Base-by-base conservation (phyloP, 768 basidiomycete genomes). In the Plicaturopsis crispa region DNA sequence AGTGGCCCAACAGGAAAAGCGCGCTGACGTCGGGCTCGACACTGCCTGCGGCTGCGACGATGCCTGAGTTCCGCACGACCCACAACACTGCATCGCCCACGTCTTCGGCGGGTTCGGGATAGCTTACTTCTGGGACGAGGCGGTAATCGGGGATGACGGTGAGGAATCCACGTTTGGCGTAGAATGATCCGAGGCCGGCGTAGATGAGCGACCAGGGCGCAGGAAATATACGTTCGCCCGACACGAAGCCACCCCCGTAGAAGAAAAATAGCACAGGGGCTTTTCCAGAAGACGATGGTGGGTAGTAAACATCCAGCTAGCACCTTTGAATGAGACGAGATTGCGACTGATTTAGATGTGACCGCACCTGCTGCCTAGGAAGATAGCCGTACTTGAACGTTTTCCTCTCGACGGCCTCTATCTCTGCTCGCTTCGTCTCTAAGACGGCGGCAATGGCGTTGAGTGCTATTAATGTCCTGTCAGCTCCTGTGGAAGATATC, bases 61-160 rank as follows among this genome's bases (percentile, higher is more conserved):
- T n/a, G n/a, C n/a, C n/a, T n/a, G n/a, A n/a, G 39, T 78, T 53
- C 24, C 61, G 28, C 39, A 71, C 45, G 20, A 67, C 56, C 77
- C 79, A 84, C 16, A 63, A 47, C 5, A 80, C 48, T 7, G 80
- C 78, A 43, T 80, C 77, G 10, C 70, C 70, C 5, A 82, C 50
- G 48, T 83, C 80, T 44, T 75, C 66, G 0, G 67, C 69, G 1
- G 70, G 64, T 0, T 60, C 63, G 0, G 82, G 82, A 52, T 70
- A 82, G n/a, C 53, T 61, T 39, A 67, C 69, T 19, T 69, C 50
- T 4, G 80, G 80, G 4, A 70, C 70, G 28, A 84, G 69, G 0
- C 78, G 73, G 46, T 84, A 84, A 57, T 84, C 79, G 1, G 81
- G 69, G 44, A 84, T 75, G 46, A 82, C 59, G n/a, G 72, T 73